A percentile compares a stretch with the other conserved stretches of the same genome.
Evolutionary conservation across 495 filamentous ascomycete genomes (phyloP).

Genomic region (Penicillium canariense): DNA sequence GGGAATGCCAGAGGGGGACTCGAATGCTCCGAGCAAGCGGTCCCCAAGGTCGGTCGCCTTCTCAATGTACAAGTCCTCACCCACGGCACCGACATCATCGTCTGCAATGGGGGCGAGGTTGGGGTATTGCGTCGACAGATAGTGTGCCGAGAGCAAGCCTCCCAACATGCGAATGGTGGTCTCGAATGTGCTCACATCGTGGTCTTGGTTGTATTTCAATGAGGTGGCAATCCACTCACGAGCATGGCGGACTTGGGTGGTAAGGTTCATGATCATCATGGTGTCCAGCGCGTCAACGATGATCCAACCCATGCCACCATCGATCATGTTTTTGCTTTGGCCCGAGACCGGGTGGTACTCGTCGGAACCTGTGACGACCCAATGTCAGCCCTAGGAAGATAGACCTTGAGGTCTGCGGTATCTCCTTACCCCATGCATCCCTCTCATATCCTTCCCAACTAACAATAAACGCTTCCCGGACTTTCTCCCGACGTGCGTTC

Average conservation of each 20-base stretch:
- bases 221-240: conserved; percentile 85
- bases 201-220: conserved; percentile 82
- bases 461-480: conserved; percentile 83
- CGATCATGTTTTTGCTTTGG: conserved; percentile 76
- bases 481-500: conserved; percentile 71
- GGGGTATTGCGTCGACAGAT: conserved; percentile 75
- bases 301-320: conserved; percentile 82
- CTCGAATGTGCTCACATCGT: conserved; percentile 97
- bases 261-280: conserved; percentile 97
- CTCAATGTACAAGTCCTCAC: conserved; percentile 91
- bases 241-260: conserved; percentile 77
- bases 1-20: conserved; percentile 80
- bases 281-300: conserved; percentile 96
- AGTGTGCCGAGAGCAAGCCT: conserved; percentile 90
- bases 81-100: conserved; percentile 62
- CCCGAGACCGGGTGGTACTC: conserved; percentile 81
- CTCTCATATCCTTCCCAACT: conserved; percentile 93
- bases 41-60: conserved; percentile 93
- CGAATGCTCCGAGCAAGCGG: conserved; percentile 81
- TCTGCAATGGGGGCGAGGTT: conserved; percentile 62
- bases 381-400: conserved; percentile 7
- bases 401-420: background rate
- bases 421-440: conserved; percentile 84
- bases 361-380: conserved; percentile 66
- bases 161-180: conserved; percentile 98